Evolutionary conservation across 139 green algal species (phyloP).

Genomic region (Micractinium sp.): DNA sequence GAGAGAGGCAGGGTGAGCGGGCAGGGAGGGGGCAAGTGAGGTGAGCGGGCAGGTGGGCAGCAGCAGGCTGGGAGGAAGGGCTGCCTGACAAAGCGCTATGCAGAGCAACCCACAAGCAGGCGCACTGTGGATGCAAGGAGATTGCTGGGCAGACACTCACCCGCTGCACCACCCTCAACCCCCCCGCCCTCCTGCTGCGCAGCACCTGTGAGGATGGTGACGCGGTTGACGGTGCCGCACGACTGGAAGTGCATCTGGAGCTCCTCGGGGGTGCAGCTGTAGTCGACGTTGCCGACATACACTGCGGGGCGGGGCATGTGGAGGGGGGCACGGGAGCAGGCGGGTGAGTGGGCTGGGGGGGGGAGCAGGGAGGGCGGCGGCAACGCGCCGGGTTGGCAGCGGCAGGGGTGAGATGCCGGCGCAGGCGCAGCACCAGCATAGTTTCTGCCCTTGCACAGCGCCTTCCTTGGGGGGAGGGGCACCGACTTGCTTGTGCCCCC

Average conservation of each 20-base stretch:
- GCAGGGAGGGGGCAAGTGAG: too few relatives aligned
- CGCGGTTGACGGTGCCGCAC: slow-evolving; percentile 97
- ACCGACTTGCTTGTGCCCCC: too few relatives aligned
- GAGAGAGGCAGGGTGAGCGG: not conserved
- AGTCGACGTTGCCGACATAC: slow-evolving; percentile 97
- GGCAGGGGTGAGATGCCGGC: not conserved
- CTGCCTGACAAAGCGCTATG: not conserved
- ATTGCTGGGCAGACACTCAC: not conserved
- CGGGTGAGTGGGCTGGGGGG: not conserved
- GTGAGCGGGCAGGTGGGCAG: too few relatives aligned
- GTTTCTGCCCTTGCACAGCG: too few relatives aligned
- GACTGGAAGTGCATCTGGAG: slow-evolving; percentile 86
- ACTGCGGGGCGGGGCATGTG: slow-evolving; percentile 65
- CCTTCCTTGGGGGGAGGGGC: too few relatives aligned
- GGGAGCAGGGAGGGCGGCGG: not conserved
- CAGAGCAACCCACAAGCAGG: not conserved
- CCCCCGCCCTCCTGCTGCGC: not conserved
- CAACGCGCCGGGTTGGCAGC: not conserved
- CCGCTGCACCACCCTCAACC: not conserved
- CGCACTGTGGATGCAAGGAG: too few relatives aligned
- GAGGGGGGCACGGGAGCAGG: not conserved
- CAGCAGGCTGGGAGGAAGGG: not conserved
- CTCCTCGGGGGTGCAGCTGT: slow-evolving; percentile 93
- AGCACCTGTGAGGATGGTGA: slow-evolving; percentile 93
- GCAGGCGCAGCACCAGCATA: too few relatives aligned